Conservation (phyloP, 2,329 filamentous ascomycete genomes). For the Pseudogymnoascus sp. region DNA sequence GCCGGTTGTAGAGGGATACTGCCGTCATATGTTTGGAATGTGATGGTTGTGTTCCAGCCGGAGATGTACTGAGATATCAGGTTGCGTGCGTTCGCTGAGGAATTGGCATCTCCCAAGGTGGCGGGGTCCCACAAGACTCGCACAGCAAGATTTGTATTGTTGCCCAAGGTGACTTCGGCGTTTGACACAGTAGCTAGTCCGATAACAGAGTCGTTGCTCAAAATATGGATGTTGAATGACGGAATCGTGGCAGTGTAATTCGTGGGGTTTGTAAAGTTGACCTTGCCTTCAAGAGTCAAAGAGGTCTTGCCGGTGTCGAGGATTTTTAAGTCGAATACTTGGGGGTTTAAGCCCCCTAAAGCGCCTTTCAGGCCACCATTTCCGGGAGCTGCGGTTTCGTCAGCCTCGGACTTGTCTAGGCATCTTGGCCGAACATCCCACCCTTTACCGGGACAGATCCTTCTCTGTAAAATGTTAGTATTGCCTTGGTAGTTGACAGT, state of each 20-base stretch:
- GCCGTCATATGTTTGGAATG: conserved; percentile 59
- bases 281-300: conserved; percentile 59
- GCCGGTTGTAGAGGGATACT: conserved; percentile 67
- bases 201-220: conserved; percentile 64
- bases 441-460: conserved; percentile 87
- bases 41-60: conserved; percentile 75
- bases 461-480: conserved; percentile 33
- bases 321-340: conserved; percentile 64
- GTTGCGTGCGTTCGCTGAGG: conserved; percentile 55
- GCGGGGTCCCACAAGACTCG: conserved; percentile 68
- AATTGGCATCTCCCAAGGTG: conserved; percentile 51
- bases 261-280: conserved; percentile 88
- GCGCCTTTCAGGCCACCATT: conserved; percentile 34
- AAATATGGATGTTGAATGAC: conserved; percentile 66
- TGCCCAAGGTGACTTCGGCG: conserved; percentile 56
- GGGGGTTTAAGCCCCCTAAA: conserved; percentile 45
- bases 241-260: conserved; percentile 78
- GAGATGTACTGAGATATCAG: conserved; percentile 82
- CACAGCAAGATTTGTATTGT: conserved; percentile 62
- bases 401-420: conserved; percentile 25
- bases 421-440: conserved; percentile 47
- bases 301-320: conserved; percentile 63
- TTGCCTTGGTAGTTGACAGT: neutral
- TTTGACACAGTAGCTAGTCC: conserved; percentile 65
- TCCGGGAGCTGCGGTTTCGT: conserved; percentile 46